Base-by-base conservation (phyloP, 176 grass and related monocot genomes). In the Chloris gayana region DNA sequence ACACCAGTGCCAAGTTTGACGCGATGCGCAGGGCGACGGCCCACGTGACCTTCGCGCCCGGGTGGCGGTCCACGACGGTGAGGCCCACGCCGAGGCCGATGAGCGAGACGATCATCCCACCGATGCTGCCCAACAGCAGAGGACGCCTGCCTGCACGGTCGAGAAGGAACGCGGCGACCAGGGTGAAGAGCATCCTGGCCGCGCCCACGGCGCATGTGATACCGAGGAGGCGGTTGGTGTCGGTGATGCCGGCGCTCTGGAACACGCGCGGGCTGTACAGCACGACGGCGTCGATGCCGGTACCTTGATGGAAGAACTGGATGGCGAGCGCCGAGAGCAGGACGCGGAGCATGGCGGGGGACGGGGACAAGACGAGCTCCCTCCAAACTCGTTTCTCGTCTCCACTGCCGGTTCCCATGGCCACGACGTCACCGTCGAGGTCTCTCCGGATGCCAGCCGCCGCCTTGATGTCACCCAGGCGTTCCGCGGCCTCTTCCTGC, bases 181-280 rank as follows among this genome's bases (percentile, higher is more conserved):
- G 80, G 80, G 91, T 89, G 72, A 83, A 75, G 31, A 90, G 31
- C 29, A 86, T 94, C 83, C 91, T 94, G 31, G 67, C 83, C 67
- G 84, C 89, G 21, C 92, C 92, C 3, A 94, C 89, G 31, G 92
- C 86, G 75, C 90, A 90, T 1, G 92, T 94, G 65, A 80, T 35
- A 2, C 86, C 92, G 7, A 94, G 87, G 24, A 80, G 85, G 58
- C 30, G 29, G 77, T 62, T 59, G 29, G 78, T 72, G 57, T 26
- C 47, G 35, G 56, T 78, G 77, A 95, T 88, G 6, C 93, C 93
- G 0, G 93, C 85, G 47, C 59, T 77, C 59, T 90, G 9, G 83
- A 95, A 95, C 78, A 95, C 80, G 33, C 32, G 67, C 3, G 93
- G 90, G 85, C 87, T 88, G 69, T 95, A 95, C 3, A 92, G 90